A percentile compares a stretch with the other conserved stretches of the same genome.
Evolutionary conservation across 805 yeast genomes (phyloP).

Genomic region (Pichia kluyveri): DNA sequence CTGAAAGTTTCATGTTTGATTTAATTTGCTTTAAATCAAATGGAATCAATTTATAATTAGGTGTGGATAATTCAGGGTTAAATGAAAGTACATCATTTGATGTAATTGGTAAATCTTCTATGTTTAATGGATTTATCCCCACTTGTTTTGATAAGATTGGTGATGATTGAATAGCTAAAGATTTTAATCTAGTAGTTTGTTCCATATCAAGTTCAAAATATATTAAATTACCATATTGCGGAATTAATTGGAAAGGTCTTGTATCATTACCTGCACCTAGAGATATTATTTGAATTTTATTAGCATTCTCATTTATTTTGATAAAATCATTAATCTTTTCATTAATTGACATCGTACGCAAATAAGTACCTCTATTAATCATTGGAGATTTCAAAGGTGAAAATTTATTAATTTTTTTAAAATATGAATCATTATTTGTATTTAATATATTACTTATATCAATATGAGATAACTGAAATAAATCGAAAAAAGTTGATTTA

Average conservation of each 20-base stretch:
- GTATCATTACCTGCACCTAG: constrained; percentile 83
- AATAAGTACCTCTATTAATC: constrained; percentile 63
- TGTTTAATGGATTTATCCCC: not conserved
- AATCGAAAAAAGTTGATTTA: constrained; percentile 29
- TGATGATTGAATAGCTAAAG: constrained; percentile 33
- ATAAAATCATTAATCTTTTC: constrained; percentile 35
- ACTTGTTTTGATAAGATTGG: constrained; percentile 3
- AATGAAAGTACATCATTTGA: constrained; percentile 8
- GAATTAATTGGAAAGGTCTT: constrained; percentile 44
- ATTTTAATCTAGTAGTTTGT: constrained; percentile 42
- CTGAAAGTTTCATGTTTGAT: not conserved
- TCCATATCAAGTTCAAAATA: constrained; percentile 63
- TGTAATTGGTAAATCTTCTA: constrained; percentile 6
- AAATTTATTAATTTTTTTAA: not conserved
- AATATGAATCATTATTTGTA: not conserved
- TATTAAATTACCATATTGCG: constrained; percentile 22
- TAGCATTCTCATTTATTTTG: constrained; percentile 11
- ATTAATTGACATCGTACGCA: constrained; percentile 49
- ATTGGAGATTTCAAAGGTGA: constrained; percentile 41
- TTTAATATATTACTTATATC: not conserved
- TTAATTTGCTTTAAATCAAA: constrained; percentile 40
- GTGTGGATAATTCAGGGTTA: constrained; percentile 3
- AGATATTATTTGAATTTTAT: constrained; percentile 46
- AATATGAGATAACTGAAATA: constrained; percentile 6
- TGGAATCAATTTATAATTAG: constrained; percentile 44